Conservation (phyloP, 2,329 filamentous ascomycete species). For the Alternaria burnsii region DNA sequence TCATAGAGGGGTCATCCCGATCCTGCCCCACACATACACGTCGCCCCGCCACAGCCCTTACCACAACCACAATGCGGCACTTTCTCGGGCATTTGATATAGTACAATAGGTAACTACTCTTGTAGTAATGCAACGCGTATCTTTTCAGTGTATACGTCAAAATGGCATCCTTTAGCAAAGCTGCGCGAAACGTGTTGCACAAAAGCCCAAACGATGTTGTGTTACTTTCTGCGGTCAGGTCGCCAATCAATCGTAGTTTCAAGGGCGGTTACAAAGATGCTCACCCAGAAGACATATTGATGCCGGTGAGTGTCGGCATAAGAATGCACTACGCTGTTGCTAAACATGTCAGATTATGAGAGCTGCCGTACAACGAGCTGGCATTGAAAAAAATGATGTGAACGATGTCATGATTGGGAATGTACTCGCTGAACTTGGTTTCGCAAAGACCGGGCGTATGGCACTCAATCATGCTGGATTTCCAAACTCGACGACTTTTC, state of each 20-base stretch:
- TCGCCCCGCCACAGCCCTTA: conserved; percentile 41
- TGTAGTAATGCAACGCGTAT: conserved; percentile 2
- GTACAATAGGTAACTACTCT: conserved; percentile 14
- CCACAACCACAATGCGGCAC: conserved; percentile 31
- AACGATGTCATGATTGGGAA: conserved; percentile 65
- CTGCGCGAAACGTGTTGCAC: conserved; percentile 68
- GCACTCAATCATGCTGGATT: conserved; percentile 90
- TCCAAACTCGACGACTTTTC: conserved; percentile 84
- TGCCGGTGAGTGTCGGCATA: conserved; percentile 55
- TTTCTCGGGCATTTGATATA: conserved; percentile 20
- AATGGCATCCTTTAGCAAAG: conserved; percentile 43
- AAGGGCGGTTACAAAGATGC: conserved; percentile 98
- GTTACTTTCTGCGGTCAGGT: conserved; percentile 88
- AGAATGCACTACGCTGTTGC: conserved; percentile 73
- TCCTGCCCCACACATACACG: conserved; percentile 40
- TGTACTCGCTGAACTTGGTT: conserved; percentile 81
- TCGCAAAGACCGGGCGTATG: conserved; percentile 88
- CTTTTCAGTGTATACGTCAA: conserved; percentile 4
- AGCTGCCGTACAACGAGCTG: conserved; percentile 46
- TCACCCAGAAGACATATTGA: conserved; percentile 81
- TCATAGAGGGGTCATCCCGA: conserved; percentile 41
- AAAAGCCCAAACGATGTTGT: conserved; percentile 96
- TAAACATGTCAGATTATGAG: conserved; percentile 73
- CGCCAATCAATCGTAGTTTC: conserved; percentile 83
- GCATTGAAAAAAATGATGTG: conserved; percentile 35